Evolutionary conservation across 1,139 yeast species (phyloP).

Genomic region (Diutina pseudorugosa): DNA sequence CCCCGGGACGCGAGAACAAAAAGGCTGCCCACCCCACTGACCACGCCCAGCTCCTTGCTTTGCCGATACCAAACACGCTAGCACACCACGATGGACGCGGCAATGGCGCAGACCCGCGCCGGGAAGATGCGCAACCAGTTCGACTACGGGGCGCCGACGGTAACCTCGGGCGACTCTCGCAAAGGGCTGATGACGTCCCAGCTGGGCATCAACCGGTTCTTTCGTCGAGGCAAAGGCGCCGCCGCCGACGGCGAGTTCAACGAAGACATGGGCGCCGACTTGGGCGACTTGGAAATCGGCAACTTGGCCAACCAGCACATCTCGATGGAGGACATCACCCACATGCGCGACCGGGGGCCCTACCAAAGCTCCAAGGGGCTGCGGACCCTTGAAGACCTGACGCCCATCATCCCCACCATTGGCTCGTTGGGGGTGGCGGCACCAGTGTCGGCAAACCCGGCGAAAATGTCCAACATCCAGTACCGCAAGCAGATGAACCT

Average conservation of each 20-base stretch:
- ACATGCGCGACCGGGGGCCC: constrained; percentile 50
- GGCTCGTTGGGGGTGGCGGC: constrained; percentile 11
- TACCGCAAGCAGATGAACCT: constrained; percentile 61
- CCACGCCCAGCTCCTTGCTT: too few relatives aligned
- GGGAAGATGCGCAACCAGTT: constrained; percentile 11
- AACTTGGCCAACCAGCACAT: constrained; percentile 26
- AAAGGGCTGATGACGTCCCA: constrained; percentile 35
- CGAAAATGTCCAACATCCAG: constrained; percentile 33
- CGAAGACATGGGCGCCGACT: constrained; percentile 41
- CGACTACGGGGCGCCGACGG: constrained; percentile 6
- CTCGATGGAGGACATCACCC: constrained; percentile 53
- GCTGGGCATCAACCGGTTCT: constrained; percentile 25
- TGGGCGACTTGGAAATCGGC: constrained; percentile 29
- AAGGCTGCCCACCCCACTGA: too few relatives aligned
- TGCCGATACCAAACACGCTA: constrained; percentile 4
- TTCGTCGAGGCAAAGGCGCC: constrained; percentile 24
- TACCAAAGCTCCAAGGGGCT: constrained; percentile 34
- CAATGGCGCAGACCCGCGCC: constrained; percentile 12
- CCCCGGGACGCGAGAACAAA: too few relatives aligned
- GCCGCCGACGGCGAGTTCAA: constrained; percentile 26
- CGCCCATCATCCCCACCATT: constrained; percentile 66
- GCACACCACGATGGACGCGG: constrained; percentile 3
- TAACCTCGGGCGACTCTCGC: constrained; percentile 13
- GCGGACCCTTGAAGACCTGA: constrained; percentile 29
- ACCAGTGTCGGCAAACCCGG: constrained; percentile 7